phyloP scores from a whole-genome alignment of 306 rosid species.

The Acacia confusa region DNA sequence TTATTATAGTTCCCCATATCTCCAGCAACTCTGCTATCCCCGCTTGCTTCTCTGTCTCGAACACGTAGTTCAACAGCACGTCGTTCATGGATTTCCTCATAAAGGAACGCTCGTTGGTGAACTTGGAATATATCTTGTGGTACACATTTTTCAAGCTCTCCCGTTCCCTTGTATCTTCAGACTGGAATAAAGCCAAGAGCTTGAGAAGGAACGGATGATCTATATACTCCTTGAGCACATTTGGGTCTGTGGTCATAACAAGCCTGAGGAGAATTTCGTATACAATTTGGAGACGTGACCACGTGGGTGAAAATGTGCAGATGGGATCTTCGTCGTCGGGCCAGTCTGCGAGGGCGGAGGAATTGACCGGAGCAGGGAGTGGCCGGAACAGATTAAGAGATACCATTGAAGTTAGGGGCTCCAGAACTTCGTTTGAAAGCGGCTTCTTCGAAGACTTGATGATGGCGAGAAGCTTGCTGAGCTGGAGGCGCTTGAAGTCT shows the following conservation, averaged over 20 bases:
- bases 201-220: slow-evolving; percentile 53
- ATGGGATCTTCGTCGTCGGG: slow-evolving; percentile 67
- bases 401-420: slow-evolving; percentile 57
- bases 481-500: slow-evolving; percentile 61
- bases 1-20: slow-evolving; percentile 88
- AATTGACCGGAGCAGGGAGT: slow-evolving; percentile 69
- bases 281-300: slow-evolving; percentile 73
- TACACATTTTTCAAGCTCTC: slow-evolving; percentile 69
- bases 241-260: slow-evolving; percentile 42
- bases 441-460: slow-evolving; percentile 55
- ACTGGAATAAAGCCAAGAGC: slow-evolving; percentile 63
- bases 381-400: slow-evolving; percentile 63
- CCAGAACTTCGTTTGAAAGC: slow-evolving; percentile 33
- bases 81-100: slow-evolving; percentile 83
- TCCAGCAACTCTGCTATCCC: slow-evolving; percentile 86
- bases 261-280: slow-evolving; percentile 65
- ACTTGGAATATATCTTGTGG: slow-evolving; percentile 66
- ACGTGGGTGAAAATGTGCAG: slow-evolving; percentile 44
- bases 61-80: slow-evolving; percentile 60
- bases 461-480: slow-evolving; percentile 49
- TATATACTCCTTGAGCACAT: slow-evolving; percentile 40
- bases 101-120: slow-evolving; percentile 48
- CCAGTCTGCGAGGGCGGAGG: slow-evolving; percentile 31
- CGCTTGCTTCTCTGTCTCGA: slow-evolving; percentile 62
- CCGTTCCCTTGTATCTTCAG: slow-evolving; percentile 79